phyloP scores from a whole-genome alignment of 371 early-diverging fungal species.

The Mucor saturninus region DNA sequence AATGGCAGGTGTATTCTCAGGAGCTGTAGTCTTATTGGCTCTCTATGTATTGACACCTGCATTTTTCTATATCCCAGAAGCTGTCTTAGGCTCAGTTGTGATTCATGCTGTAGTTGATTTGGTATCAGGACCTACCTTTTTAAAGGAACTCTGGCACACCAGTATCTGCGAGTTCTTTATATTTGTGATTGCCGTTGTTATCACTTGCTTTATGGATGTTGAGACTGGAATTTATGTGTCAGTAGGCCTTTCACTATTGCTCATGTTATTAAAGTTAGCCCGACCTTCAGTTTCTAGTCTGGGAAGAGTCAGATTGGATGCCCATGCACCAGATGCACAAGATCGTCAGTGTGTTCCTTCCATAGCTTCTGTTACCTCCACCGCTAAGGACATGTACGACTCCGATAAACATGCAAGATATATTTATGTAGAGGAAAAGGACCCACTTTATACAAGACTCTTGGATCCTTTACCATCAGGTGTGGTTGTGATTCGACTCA shows the following conservation, averaged over 20 bases:
- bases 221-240: constrained; percentile 68
- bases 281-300: constrained; percentile 53
- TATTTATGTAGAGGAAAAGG: constrained; percentile 26
- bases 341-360: background rate
- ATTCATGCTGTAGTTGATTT: constrained; percentile 72
- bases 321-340: background rate
- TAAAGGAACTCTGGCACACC: constrained; percentile 39
- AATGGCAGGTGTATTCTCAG: constrained; percentile 78
- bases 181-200: constrained; percentile 56
- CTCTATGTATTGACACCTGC: constrained; percentile 80
- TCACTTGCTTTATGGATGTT: constrained; percentile 67
- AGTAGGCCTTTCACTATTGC: constrained; percentile 56
- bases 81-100: constrained; percentile 80
- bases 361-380: background rate
- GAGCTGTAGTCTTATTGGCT: constrained; percentile 72
- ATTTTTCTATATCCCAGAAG: constrained; percentile 86
- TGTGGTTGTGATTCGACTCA: constrained; percentile 17
- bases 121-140: constrained; percentile 37
- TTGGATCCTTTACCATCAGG: constrained; percentile 16
- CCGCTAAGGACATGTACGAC: background rate
- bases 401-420: constrained; percentile 10
- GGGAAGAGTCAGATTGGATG: constrained; percentile 15
- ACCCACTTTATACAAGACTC: constrained; percentile 5
- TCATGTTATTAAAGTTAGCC: constrained; percentile 67
- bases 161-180: constrained; percentile 58